A percentile compares a stretch with the other conserved stretches of the same genome.
Conservation (phyloP, 805 yeast genomes). For the Ogataea neopini region DNA sequence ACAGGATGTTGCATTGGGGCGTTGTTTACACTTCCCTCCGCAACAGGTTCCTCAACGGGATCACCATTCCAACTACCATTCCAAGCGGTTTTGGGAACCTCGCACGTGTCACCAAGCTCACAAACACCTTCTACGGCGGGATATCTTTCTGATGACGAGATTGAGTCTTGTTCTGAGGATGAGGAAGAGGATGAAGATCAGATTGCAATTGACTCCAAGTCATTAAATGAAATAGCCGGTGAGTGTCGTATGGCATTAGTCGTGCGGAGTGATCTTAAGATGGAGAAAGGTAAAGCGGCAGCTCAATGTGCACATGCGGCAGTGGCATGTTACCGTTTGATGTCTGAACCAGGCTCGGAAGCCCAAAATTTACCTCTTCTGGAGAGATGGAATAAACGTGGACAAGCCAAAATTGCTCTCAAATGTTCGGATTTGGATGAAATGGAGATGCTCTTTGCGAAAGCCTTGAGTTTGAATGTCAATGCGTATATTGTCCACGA, state of each 20-base stretch:
- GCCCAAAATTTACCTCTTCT: conserved; percentile 65
- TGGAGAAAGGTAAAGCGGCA: conserved; percentile 95
- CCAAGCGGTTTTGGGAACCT: conserved; percentile 12
- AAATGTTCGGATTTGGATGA: conserved; percentile 69
- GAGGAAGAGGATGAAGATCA: conserved; percentile 39
- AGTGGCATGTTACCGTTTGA: conserved; percentile 76
- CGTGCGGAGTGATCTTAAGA: conserved; percentile 83
- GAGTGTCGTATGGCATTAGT: conserved; percentile 85
- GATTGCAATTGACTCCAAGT: conserved; percentile 57
- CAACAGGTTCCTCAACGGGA: conserved; percentile 13
- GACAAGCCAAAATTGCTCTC: conserved; percentile 92
- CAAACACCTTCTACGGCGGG: conserved; percentile 28
- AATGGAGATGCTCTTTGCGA: conserved; percentile 75
- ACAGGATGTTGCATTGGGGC: conserved; percentile 35
- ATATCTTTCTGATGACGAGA: conserved; percentile 26
- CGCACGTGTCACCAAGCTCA: conserved; percentile 10
- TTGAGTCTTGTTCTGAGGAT: conserved; percentile 6
- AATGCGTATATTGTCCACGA: conserved; percentile 85
- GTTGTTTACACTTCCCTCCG: conserved; percentile 20
- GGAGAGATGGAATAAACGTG: conserved; percentile 74
- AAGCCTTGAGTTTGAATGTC: conserved; percentile 76
- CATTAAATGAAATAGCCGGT: conserved; percentile 68
- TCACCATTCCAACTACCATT: conserved; percentile 18
- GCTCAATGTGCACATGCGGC: conserved; percentile 99
- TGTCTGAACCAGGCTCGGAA: conserved; percentile 51